Base-by-base conservation (phyloP, 441 rosid species). In the Croton setiger region DNA sequence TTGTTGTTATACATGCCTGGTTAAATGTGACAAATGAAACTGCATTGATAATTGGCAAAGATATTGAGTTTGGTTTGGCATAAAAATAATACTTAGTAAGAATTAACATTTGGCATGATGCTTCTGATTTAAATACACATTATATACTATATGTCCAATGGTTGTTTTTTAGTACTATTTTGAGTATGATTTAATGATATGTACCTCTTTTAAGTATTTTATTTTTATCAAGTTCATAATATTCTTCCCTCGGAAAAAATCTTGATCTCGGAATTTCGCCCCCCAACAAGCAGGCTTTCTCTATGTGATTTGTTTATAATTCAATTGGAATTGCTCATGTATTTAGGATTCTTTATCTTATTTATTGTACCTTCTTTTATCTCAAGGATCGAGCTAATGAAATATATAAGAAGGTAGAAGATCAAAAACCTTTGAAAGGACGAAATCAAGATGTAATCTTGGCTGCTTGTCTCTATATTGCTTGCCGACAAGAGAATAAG, bases 401-500 rank as follows among this genome's bases (percentile, higher is more conserved):
- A 61, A 80, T 74, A 63, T 73, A 76, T 73, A 62, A 68, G 61
- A 65, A 60, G 52, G 70, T 76, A 4, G 80, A 74, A 58, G 65
- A 71, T 64, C 74, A 76, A 41, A 76, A 76, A 55, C 59, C 77
- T 36, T 61, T 72, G 9, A 74, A 68, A 37, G 80, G 76, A 49
- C 65, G 78, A 71, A 71, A 71, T 52, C 63, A 72, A 58, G 72
- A 76, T 21, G 78, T 72, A 0, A 44, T 76, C 10, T 60, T 35
- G 55, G 74, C 80, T 65, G 83, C 78, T 55, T 76, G 76, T 56
- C 70, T 79, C 63, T 76, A 67, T 67, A 68, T 79, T 71, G 80
- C 78, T 53, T 80, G 80, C 60, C 70, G 78, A 68, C 98, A 87
- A 53, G 80, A 80, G 69, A 68, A 70, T 27, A 76, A 71, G 49